Evolutionary conservation across 768 basidiomycete species (phyloP).

Genomic region (Leccinum boreale): DNA sequence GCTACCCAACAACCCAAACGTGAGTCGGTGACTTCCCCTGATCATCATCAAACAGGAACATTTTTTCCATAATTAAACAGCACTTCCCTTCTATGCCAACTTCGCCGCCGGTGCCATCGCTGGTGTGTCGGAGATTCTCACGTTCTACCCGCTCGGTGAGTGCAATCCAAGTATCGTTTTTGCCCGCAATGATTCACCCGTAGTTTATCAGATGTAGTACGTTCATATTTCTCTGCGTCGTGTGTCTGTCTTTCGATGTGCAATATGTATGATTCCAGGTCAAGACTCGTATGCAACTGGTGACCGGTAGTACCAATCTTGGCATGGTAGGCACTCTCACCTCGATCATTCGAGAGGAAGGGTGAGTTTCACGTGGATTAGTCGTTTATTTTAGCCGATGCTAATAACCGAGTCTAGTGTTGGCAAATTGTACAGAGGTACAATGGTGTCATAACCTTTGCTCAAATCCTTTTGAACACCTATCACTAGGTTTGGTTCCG

Average conservation of each 20-base stretch:
- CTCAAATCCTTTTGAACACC: not conserved
- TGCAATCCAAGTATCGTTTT: not conserved
- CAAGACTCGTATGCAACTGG: constrained; percentile 98
- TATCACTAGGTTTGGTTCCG: constrained; percentile 74
- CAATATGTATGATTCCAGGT: constrained; percentile 49
- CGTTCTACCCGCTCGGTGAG: constrained; percentile 88
- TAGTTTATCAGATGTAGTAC: constrained; percentile 69
- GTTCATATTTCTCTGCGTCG: constrained; percentile 29
- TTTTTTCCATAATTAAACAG: constrained; percentile 35
- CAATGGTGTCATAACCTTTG: not conserved
- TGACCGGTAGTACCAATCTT: constrained; percentile 70
- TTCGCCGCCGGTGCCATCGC: constrained; percentile 97
- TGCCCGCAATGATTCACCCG: constrained; percentile 8
- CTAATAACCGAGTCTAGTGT: constrained; percentile 39
- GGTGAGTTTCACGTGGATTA: constrained; percentile 47
- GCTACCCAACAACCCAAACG: constrained; percentile 33
- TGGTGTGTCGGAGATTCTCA: constrained; percentile 79
- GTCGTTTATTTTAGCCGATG: not conserved
- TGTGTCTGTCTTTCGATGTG: not conserved
- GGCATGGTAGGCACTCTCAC: constrained; percentile 83
- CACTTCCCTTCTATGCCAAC: constrained; percentile 82
- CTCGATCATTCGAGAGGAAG: constrained; percentile 85
- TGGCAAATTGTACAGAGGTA: constrained; percentile 87
- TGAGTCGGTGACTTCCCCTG: constrained; percentile 9
- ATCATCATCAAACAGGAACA: constrained; percentile 1